Base-by-base conservation (phyloP, 108 stramenopile genomes). In the Cyclotella baltica region DNA sequence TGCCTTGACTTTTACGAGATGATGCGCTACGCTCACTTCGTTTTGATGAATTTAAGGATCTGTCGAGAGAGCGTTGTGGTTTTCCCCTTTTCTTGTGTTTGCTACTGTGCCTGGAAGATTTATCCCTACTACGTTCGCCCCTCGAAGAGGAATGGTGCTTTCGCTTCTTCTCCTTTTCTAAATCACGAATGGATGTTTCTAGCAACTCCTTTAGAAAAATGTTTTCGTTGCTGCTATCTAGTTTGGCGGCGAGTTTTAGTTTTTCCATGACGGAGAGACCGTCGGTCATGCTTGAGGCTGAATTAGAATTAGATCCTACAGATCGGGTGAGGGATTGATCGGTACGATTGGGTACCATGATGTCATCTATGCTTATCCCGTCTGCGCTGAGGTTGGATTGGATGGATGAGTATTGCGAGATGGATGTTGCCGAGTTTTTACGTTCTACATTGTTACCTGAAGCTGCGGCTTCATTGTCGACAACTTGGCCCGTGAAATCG, bases 211-310 rank as follows among this genome's bases (percentile, higher is more conserved):
- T 62, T 18, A 62, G 31, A 33, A 62, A 36, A 3, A 29, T 35
- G 31, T 62, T 62, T 13, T 62, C 59, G 16, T 1, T 62, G 59
- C 33, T 35, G 31, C 33, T n/a, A 34, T 62, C 59, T 10, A 62
- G 59, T 33, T 62, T 62, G 59, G 59, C 59, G 4, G 59, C 59
- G 0, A 62, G 10, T 62, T 62, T 62, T 30, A 62, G 59, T 34
- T 62, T 62, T 62, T 62, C 59, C 59, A 62, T 62, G 3, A 62
- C 59, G 1, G 59, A 35, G 33, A 62, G 27, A 13, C 59, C 59
- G 6, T 62, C 59, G 3, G 55, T 6, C 11, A 55, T 55, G 3
- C n/a, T n/a, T n/a, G n/a, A n/a, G n/a, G n/a, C n/a, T n/a, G n/a
- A n/a, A n/a, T n/a, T n/a, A n/a, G n/a, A n/a, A n/a, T n/a, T n/a